phyloP scores from a whole-genome alignment of 345 rosid species.

The Linum usitatissimum region DNA sequence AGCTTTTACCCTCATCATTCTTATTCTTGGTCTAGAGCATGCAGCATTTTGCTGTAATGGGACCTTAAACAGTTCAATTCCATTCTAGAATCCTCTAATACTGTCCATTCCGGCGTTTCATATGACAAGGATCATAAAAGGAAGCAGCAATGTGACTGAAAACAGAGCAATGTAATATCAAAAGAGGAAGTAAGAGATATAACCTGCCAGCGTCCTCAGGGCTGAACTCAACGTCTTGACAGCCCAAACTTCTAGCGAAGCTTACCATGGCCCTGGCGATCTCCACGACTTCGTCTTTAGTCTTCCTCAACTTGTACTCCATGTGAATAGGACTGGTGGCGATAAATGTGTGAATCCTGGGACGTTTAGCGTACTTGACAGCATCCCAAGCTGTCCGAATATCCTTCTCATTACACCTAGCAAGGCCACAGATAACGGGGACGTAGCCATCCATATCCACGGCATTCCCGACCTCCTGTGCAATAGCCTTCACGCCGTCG shows the following conservation, averaged over 20 bases:
- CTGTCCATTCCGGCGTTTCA: background rate
- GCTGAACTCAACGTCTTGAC: conserved; percentile 85
- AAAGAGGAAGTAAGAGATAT: background rate
- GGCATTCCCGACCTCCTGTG: conserved; percentile 60
- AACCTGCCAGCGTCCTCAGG: conserved; percentile 97
- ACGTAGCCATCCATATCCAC: conserved; percentile 55
- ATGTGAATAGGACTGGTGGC: conserved; percentile 83
- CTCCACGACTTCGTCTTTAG: conserved; percentile 53
- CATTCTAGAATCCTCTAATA: background rate
- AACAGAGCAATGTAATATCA: conserved; percentile 2
- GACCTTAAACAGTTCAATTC: background rate
- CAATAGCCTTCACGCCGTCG: conserved; percentile 69
- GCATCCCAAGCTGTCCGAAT: conserved; percentile 83
- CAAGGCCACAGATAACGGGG: conserved; percentile 87
- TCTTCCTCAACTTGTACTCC: conserved; percentile 74
- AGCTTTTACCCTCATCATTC: background rate
- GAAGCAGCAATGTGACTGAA: too few species aligned
- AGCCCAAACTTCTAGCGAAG: conserved; percentile 75
- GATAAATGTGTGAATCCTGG: conserved; percentile 78
- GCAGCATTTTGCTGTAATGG: background rate
- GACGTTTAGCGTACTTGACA: conserved; percentile 63
- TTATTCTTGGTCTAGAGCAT: background rate
- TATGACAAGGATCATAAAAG: too few species aligned
- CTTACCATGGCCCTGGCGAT: conserved; percentile 65
- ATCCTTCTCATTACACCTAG: conserved; percentile 77